Base-by-base conservation (phyloP, 73 alveolate species). In the Paramecium sonneborni region DNA sequence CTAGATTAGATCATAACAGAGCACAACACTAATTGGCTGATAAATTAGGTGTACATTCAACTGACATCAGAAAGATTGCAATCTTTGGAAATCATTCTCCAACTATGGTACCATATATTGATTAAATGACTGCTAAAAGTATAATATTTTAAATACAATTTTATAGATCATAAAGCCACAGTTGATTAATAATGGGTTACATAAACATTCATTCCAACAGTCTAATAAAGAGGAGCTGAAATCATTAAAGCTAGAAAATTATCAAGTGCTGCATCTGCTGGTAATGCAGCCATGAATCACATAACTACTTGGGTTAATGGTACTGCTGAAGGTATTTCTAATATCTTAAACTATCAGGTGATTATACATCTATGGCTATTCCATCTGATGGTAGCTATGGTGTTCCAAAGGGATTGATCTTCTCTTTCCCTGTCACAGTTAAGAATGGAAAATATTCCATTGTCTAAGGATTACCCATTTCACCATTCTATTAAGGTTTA, bases 61-160 rank as follows among this genome's bases (percentile, higher is more conserved):
- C 95, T 57, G 98, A 97, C 86, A 95, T 97, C 76, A 94, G 90
- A 79, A 93, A 94, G 52, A 79, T 97, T 26, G 96, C 95, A 68
- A 97, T 98, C 62, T 96, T 99, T 98, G 99, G 99, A 35, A 98
- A 98, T 93, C 99, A 98, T 95, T 96, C 99, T 32, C 98, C 99
- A 41, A 97, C 99, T 18, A 96, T 97, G 98, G 96, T 92, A 92
- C 99, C 99, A 32, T 98, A 97, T 85, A 88, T 95, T 57, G 94
- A 94, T 69, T 86, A 90, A 94, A 57, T 96, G 88, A 93, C 96
- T 3, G 95, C 96, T 34, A 89, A 92, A 14, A 97, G 98, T 76
- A 93, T 90, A 85, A 57, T 18, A 28, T 24, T 72, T 15, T 44
- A 69, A 30, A 52, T 32, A 24, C 18, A n/a, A n/a, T 4, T 3